Base-by-base conservation (phyloP, 139 green algal species). In the Nannochloris sp. region DNA sequence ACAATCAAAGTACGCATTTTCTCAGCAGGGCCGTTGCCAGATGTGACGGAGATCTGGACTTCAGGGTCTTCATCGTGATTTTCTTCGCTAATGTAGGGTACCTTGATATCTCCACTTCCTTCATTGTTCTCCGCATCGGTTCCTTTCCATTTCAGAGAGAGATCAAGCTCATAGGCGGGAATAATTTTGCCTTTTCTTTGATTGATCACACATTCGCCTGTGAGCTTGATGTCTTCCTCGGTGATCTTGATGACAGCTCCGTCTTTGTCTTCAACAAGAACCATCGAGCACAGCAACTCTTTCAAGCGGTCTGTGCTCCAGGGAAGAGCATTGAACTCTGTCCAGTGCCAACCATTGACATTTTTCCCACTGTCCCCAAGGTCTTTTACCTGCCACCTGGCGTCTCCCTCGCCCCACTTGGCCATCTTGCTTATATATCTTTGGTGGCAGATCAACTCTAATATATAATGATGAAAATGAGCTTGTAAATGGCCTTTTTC, bases 11-110 rank as follows among this genome's bases (percentile, higher is more conserved):
- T 55, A 38, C 77, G 81, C 1, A 81, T 31, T 13, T 62, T 56
- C 39, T 72, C 46, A 9, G 64, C 61, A 0, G 70, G 56, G 4
- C 42, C 19, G 4, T 61, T 60, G n/a, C 71, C 54, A 7, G 10
- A 44, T 27, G 23, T 67, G 2, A 48, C 4, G 0, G 32, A 36
- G 6, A 79, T 69, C 55, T 67, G 68, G n/a, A 92, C 27, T 68
- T 97, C 90, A 2, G 83, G 82, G 33, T 95, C 87, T 62, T 97
- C 90, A 38, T 95, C 88, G 19, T 90, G 72, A 48, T 96, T 95
- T 59, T 97, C 90, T 33, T 94, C 87, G 19, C 69, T 72, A 4
- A 86, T 46, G 60, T 94, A 88, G 10, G 83, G 83, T 13, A 84
- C 36, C 47, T 77, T 54, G 8, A 87, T 46, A 51, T 77, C 46